Conservation (phyloP, 805 yeast genomes). For the Suhomyces emberorum region DNA sequence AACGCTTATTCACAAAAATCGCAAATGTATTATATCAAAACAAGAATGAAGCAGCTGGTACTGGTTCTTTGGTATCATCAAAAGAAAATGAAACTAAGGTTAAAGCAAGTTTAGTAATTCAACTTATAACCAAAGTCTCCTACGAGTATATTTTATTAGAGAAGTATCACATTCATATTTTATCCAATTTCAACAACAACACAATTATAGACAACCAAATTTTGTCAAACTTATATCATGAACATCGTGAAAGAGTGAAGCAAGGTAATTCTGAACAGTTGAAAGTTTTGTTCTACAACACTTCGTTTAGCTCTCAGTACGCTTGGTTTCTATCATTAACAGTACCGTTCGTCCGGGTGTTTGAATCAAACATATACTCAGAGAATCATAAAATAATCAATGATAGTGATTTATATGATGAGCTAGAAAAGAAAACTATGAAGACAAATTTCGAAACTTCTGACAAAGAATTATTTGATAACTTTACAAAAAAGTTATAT, state of each 20-base stretch:
- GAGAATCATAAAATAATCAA: constrained; percentile 21
- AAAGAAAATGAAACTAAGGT: background rate
- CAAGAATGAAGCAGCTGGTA: constrained; percentile 29
- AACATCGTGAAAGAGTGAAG: constrained; percentile 16
- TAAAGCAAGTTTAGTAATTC: constrained; percentile 17
- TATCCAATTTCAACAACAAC: constrained; percentile 31
- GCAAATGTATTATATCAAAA: constrained; percentile 24
- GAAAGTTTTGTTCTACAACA: constrained; percentile 34
- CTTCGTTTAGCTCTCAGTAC: constrained; percentile 31
- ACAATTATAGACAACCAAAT: constrained; percentile 27
- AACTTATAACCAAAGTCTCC: constrained; percentile 31
- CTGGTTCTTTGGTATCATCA: constrained; percentile 2
- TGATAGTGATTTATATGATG: constrained; percentile 11
- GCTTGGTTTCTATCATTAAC: constrained; percentile 38
- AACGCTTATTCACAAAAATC: constrained; percentile 22
- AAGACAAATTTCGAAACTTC: constrained; percentile 19
- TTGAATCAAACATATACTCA: constrained; percentile 30
- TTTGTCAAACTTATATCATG: constrained; percentile 20
- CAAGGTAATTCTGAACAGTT: constrained; percentile 18
- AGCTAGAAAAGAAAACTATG: constrained; percentile 2
- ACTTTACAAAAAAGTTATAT: constrained; percentile 19
- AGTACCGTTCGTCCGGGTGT: constrained; percentile 34
- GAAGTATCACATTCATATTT: constrained; percentile 35
- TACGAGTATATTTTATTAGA: constrained; percentile 40
- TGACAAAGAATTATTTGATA: constrained; percentile 20